Conservation (phyloP, 805 yeast genomes). For the Wickerhamomyces rabaulensis region DNA sequence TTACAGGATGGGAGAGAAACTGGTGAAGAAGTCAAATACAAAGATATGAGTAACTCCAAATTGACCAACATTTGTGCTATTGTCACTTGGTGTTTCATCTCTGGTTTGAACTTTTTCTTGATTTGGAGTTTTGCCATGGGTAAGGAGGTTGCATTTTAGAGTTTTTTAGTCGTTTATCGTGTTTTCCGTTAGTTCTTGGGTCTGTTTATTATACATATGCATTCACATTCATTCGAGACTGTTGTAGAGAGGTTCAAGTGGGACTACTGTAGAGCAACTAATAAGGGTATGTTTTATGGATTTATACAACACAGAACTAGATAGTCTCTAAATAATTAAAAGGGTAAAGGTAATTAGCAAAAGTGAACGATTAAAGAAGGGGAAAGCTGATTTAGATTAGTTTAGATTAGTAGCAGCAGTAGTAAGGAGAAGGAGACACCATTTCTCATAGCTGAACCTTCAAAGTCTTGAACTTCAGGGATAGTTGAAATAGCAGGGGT, state of each 20-base stretch:
- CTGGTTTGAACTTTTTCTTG: slow-evolving; percentile 62
- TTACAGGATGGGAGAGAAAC: background rate
- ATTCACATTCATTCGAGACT: background rate
- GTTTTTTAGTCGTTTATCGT: background rate
- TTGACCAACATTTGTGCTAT: slow-evolving; percentile 46
- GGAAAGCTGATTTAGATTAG: too few relatives aligned
- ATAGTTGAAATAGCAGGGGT: background rate
- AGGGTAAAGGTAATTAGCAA: too few relatives aligned
- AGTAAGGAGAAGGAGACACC: background rate
- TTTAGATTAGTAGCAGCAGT: background rate
- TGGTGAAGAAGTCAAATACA: slow-evolving; percentile 8
- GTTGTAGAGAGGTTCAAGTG: background rate
- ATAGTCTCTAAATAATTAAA: slow-evolving; percentile 18
- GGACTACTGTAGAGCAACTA: background rate
- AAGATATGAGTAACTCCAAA: slow-evolving; percentile 36
- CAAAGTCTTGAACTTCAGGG: background rate
- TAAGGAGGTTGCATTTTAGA: slow-evolving; percentile 23
- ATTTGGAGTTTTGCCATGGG: slow-evolving; percentile 42
- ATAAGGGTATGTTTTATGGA: background rate
- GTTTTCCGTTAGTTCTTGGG: background rate
- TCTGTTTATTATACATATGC: background rate
- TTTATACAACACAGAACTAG: background rate
- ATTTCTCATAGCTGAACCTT: background rate
- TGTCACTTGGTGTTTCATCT: slow-evolving; percentile 42
- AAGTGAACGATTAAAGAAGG: too few relatives aligned